Evolutionary conservation across 148 eudicot species (phyloP).

Genomic region (Persicaria maculosa): DNA sequence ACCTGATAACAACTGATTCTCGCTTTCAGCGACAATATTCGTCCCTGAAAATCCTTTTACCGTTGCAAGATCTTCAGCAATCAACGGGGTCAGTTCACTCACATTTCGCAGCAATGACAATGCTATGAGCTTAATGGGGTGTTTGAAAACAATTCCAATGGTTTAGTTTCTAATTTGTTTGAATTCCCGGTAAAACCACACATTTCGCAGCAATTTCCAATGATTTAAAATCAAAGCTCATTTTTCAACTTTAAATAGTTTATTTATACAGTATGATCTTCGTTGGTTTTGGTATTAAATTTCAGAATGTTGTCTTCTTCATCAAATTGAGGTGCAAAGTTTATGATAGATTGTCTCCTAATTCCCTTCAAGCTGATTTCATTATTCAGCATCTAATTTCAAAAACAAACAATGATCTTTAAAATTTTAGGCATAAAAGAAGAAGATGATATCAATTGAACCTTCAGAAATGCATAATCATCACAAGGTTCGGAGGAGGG

Average conservation of each 20-base stretch:
- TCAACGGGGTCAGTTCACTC: too few relatives aligned
- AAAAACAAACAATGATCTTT: neutral
- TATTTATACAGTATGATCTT: neutral
- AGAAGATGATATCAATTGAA: neutral
- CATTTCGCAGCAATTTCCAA: too few relatives aligned
- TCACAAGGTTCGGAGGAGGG: conserved; percentile 10
- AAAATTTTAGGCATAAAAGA: neutral
- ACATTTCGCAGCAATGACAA: neutral
- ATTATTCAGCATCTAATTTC: neutral
- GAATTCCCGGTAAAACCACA: too few relatives aligned
- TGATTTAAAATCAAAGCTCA: too few relatives aligned
- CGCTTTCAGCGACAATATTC: too few relatives aligned
- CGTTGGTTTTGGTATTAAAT: neutral
- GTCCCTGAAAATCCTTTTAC: too few relatives aligned
- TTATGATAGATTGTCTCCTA: neutral
- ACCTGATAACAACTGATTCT: too few relatives aligned
- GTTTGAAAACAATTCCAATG: too few relatives aligned
- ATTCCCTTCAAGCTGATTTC: neutral
- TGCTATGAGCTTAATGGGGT: too few relatives aligned
- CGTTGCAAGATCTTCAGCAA: too few relatives aligned
- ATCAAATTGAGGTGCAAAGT: neutral
- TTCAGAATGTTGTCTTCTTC: neutral
- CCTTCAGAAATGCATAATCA: conserved; percentile 3
- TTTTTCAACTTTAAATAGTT: too few relatives aligned
- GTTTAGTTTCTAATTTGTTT: too few relatives aligned